Conservation (phyloP, 179 eudicot genomes). For the Beta macrorhiza region DNA sequence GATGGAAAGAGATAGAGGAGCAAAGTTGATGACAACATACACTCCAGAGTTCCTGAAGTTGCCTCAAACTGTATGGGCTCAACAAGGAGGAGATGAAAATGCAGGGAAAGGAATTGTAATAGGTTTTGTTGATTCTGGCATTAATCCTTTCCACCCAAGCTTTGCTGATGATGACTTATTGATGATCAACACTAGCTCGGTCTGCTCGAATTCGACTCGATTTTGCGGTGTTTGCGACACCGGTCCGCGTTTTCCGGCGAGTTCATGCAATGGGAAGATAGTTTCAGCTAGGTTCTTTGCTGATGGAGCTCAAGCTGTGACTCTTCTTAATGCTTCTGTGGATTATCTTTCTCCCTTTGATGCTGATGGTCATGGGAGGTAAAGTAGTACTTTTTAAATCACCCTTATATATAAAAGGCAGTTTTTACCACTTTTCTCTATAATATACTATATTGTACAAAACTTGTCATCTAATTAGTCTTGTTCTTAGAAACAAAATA, state of each 20-base stretch:
- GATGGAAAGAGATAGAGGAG: constrained; percentile 71
- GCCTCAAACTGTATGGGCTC: constrained; percentile 29
- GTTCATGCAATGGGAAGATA: constrained; percentile 50
- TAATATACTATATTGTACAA: too few species aligned
- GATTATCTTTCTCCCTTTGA: constrained; percentile 53
- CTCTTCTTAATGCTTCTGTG: constrained; percentile 39
- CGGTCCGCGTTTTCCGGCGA: constrained; percentile 40
- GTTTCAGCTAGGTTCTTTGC: constrained; percentile 47
- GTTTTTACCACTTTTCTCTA: too few species aligned
- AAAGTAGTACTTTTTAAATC: background rate
- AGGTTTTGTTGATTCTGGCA: constrained; percentile 46
- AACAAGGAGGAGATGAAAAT: constrained; percentile 17
- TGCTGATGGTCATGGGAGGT: constrained; percentile 59
- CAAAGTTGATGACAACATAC: constrained; percentile 63
- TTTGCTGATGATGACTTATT: constrained; percentile 24
- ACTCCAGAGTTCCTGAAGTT: constrained; percentile 28
- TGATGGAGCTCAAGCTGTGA: constrained; percentile 45
- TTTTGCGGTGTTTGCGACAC: constrained; percentile 39
- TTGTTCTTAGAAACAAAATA: too few species aligned
- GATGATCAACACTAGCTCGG: background rate
- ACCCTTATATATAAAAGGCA: background rate
- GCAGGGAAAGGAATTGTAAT: constrained; percentile 46
- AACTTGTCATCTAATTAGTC: too few species aligned
- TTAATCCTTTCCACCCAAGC: constrained; percentile 47
- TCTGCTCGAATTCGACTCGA: constrained; percentile 13